Percentiles rank a stretch among this genome's conserved stretches.
Conservation (phyloP, 345 rosid genomes). For the Psidium guajava region DNA sequence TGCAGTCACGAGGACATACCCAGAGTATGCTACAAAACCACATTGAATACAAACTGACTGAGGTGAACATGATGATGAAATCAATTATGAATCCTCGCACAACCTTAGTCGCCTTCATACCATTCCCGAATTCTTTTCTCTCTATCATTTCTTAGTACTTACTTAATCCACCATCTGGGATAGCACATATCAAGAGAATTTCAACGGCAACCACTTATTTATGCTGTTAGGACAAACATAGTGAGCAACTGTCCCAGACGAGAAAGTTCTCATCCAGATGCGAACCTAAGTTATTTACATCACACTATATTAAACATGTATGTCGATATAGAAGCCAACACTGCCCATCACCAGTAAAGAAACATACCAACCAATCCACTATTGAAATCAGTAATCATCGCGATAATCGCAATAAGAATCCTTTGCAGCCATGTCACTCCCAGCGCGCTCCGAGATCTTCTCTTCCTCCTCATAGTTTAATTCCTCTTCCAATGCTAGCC, state of each 20-base stretch:
- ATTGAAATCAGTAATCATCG: background rate
- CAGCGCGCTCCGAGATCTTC: constrained; percentile 41
- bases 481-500: constrained; percentile 65
- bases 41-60: background rate
- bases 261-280: background rate
- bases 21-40: background rate
- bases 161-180: background rate
- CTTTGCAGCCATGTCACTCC: constrained; percentile 30
- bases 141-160: background rate
- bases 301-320: background rate
- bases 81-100: background rate
- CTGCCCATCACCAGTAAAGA: background rate
- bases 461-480: constrained; percentile 57
- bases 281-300: background rate
- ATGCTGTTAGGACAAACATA: background rate
- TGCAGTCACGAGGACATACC: background rate
- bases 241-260: background rate
- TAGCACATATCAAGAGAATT: background rate
- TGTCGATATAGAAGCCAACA: background rate
- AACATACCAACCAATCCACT: background rate
- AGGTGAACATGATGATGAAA: background rate
- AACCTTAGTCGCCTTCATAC: background rate
- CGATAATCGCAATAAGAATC: background rate
- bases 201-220: background rate
- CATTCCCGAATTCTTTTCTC: background rate